phyloP scores from a whole-genome alignment of 345 rosid species.

The Cardiospermum halicacabum region DNA sequence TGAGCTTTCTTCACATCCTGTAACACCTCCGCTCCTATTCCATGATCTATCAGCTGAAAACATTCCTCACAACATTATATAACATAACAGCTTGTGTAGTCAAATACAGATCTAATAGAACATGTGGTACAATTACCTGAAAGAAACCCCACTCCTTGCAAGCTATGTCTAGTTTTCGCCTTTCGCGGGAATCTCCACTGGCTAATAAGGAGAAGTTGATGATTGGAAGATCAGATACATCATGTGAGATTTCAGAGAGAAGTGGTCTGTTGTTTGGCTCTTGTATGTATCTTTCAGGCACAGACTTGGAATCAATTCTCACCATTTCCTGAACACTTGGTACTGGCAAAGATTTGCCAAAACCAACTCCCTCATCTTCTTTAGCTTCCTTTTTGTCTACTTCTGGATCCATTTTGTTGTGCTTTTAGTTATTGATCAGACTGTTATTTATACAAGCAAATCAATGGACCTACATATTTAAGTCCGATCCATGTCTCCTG shows the following conservation, averaged over 20 bases:
- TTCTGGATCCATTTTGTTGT: constrained; percentile 3
- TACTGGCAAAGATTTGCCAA: constrained; percentile 16
- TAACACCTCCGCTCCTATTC: constrained; percentile 10
- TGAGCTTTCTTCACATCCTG: constrained; percentile 16
- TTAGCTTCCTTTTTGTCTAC: neutral
- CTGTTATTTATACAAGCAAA: no score
- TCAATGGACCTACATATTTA: no score
- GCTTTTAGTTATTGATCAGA: no score
- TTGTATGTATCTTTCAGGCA: constrained; percentile 21
- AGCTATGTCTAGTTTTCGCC: constrained; percentile 18
- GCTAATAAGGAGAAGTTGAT: constrained; percentile 24
- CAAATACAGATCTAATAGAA: no score
- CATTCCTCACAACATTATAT: neutral
- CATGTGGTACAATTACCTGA: constrained; percentile 11
- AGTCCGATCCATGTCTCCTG: no score
- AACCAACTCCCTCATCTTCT: constrained; percentile 13
- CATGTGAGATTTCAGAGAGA: neutral
- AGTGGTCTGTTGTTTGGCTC: constrained; percentile 13
- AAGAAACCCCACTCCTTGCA: constrained; percentile 41
- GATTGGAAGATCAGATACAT: constrained; percentile 13
- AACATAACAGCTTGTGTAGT: no score
- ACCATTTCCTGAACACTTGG: constrained; percentile 21
- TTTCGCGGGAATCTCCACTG: constrained; percentile 19
- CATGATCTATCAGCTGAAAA: constrained; percentile 19
- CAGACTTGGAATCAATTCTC: constrained; percentile 11